Evolutionary conservation across 1,139 yeast genomes (phyloP), one percentile per base, ranked within the genome.

Genomic region (Blastobotrys ciferrii): DNA sequence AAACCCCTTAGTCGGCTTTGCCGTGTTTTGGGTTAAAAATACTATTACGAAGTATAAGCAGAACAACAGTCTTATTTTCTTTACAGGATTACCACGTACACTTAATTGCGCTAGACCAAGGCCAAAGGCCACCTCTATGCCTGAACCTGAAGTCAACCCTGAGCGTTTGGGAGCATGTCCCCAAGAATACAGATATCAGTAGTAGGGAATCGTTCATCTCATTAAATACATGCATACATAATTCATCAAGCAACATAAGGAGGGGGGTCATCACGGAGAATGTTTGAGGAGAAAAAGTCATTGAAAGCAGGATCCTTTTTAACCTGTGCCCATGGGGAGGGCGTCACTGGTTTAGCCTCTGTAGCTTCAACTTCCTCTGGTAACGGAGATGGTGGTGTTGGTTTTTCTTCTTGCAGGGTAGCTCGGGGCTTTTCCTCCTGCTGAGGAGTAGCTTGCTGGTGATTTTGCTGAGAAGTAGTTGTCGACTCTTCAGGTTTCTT

Each of bases 231-330:
- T n/a, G 19, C 13, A 14, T 37, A 35, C 36, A 28, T 30, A 15
- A 32, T 25, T 23, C 32, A 33, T 47, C 45, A 54, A 17, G 58
- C 58, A 28, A 50, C 57, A 39, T 55, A 55, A 31, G 58, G 55
- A 23, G 58, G 58, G 13, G 58, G 58, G 18, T 43, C 38, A 12
- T 45, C 44, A 17, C 46, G 32, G 25, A 35, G 36, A 18, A 30
- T 37, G 42, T 53, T 53, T 9, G 48, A 33, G 25, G 52, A 50
- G 52, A 55, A 55, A 44, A 53, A 53, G 42, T 53, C 53, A 25
- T 48, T 45, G 41, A 49, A 49, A 17, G 47, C 28, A 6, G 36
- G 40, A 19, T 7, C 28, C 28, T 32, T 32, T 14, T 42, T 32
- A 3, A 28, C 17, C 3, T 17, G 18, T 4, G 32, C 36, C 32